Evolutionary conservation across 306 rosid species (phyloP).

Genomic region (Quercus rubra): DNA sequence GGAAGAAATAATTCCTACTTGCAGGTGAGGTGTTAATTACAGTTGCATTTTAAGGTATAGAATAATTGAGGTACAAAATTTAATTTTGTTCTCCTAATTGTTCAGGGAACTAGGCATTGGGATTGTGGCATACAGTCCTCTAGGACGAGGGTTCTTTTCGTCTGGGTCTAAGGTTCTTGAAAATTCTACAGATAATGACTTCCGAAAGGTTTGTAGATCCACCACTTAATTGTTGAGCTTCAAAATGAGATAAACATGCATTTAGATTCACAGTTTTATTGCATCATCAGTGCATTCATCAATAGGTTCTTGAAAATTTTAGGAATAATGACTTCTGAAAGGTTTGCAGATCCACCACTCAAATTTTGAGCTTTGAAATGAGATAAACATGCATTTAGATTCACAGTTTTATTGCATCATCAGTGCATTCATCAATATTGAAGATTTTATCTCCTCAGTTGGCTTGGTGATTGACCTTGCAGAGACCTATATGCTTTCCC

Average conservation of each 20-base stretch:
- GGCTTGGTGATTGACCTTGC: neutral
- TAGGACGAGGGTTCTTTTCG: too few relatives aligned
- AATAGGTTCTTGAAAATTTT: too few relatives aligned
- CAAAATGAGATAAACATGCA: neutral
- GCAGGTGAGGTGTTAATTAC: slow-evolving; percentile 34
- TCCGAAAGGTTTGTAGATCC: slow-evolving; percentile 33
- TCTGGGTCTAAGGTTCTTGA: slow-evolving; percentile 40
- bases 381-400: neutral
- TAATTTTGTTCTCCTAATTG: neutral
- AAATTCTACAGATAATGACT: neutral
- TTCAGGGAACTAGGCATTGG: slow-evolving; percentile 62
- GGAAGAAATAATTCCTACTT: slow-evolving; percentile 56
- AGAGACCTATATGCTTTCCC: neutral
- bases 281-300: too few relatives aligned
- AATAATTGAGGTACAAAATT: neutral
- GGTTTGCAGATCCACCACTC: slow-evolving; percentile 29
- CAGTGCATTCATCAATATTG: too few relatives aligned
- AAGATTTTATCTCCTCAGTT: too few relatives aligned
- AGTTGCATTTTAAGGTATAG: neutral
- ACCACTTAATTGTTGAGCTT: neutral
- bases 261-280: neutral
- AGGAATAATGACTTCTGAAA: slow-evolving; percentile 33
- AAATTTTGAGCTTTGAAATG: neutral
- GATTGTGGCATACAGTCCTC: slow-evolving; percentile 35
- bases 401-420: too few relatives aligned